Evolutionary conservation across 2,329 filamentous ascomycete genomes (phyloP).

Genomic region (Aspergillus novoparasiticus): DNA sequence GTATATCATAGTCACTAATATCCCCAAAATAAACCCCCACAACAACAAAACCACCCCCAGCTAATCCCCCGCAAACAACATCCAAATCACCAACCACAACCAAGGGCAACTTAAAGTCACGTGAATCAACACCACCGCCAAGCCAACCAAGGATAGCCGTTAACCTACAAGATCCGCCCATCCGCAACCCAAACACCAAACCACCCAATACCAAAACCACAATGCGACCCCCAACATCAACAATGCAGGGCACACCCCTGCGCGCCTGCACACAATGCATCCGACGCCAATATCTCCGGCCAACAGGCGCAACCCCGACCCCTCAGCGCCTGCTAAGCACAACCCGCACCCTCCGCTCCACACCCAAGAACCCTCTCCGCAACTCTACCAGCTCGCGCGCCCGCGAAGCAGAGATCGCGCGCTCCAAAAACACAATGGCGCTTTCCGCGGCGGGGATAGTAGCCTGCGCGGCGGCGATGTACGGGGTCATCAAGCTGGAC

Average conservation of each 20-base stretch:
- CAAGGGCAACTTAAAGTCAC: neutral
- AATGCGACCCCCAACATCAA: constrained; percentile 17
- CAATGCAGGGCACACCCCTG: constrained; percentile 22
- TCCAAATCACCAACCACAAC: neutral
- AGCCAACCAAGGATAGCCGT: neutral
- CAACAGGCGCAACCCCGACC: constrained; percentile 3
- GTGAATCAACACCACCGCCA: neutral
- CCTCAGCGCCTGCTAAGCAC: constrained; percentile 29
- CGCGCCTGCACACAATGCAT: constrained; percentile 32
- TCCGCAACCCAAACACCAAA: neutral
- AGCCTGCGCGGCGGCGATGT: constrained; percentile 43
- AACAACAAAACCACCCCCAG: neutral
- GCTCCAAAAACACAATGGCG: constrained; percentile 35
- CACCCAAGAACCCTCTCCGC: constrained; percentile 34
- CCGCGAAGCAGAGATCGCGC: constrained; percentile 27
- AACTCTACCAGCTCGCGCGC: constrained; percentile 21
- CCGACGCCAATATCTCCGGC: constrained; percentile 21
- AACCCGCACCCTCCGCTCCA: constrained; percentile 29
- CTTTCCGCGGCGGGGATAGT: constrained; percentile 42
- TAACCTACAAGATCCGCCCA: neutral
- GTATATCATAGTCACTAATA: neutral
- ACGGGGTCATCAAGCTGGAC: constrained; percentile 42
- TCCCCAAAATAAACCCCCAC: neutral
- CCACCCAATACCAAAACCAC: neutral
- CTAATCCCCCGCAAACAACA: neutral